Evolutionary conservation across 768 basidiomycete species (phyloP), one percentile per base, ranked within the genome.

Genomic region (Russula emetica): DNA sequence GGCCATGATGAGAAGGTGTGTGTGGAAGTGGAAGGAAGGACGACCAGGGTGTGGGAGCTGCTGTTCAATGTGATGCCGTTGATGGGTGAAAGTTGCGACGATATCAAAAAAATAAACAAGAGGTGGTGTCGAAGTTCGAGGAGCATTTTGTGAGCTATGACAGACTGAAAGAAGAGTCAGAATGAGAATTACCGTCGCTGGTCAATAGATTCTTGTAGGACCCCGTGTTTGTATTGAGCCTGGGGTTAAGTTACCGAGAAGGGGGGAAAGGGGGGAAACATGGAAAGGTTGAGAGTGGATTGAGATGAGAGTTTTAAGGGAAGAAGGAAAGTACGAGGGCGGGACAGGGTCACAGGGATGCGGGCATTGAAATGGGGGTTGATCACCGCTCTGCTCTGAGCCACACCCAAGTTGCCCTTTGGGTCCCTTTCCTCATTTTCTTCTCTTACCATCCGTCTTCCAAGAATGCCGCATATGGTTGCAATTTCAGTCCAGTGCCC

Each of bases 321-420:
- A 38, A 32, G 20, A 32, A 52, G 8, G 8, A 42, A 42, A n/a
- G n/a, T 42, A n/a, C 5, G 53, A n/a, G n/a, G 44, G 24, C 1
- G 14, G 18, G 24, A 7, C 13, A 30, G 34, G 34, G 34, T 5
- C 1, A 1, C 20, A 44, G 42, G 20, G 9, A 55, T 24, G 55
- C 61, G 61, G 61, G 61, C 55, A 57, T 62, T 62, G 38, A 62
- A 62, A 34, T 38, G 44, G 60, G 60, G 22, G 51, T 16, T 22
- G 9, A 11, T 47, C 45, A 47, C 45, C 45, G 45, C 45, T 10
- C 22, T n/a, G 16, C 20, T 6, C 8, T 10, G n/a, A 45, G 11
- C 45, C n/a, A 47, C 45, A 47, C n/a, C 45, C 45, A 11, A 2
- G 14, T 22, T n/a, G 45, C 45, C 45, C 45, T 5, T 47, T 13